phyloP scores from a whole-genome alignment of 345 rosid genomes.

The Dovyalis caffra region DNA sequence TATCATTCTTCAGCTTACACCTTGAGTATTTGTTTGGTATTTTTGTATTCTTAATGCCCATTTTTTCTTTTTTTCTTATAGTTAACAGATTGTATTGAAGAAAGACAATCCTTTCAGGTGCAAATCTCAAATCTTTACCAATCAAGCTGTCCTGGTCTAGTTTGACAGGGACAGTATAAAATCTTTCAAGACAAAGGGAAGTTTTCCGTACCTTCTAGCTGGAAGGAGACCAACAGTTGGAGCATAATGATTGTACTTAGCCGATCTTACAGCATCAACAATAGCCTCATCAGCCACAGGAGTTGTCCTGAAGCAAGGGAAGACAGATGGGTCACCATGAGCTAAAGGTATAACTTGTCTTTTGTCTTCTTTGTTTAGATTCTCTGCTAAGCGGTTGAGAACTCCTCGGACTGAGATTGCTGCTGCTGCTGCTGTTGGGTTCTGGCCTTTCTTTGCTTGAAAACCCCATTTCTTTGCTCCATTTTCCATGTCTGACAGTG shows the following conservation, averaged over 20 bases:
- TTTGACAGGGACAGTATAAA: too few relatives aligned
- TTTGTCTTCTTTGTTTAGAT: slow-evolving; percentile 30
- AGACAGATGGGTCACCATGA: slow-evolving; percentile 58
- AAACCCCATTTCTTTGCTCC: slow-evolving; percentile 29
- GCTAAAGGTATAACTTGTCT: slow-evolving; percentile 37
- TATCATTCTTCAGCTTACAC: too few relatives aligned
- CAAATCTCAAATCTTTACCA: too few relatives aligned
- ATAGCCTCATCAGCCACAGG: slow-evolving; percentile 47
- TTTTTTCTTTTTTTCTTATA: too few relatives aligned
- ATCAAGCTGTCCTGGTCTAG: too few relatives aligned
- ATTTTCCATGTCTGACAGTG: slow-evolving; percentile 2
- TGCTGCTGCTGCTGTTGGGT: background rate
- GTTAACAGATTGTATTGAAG: too few relatives aligned
- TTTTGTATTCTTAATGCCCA: too few relatives aligned
- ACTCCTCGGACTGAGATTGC: slow-evolving; percentile 33
- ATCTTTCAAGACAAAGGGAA: background rate
- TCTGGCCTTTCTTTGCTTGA: background rate
- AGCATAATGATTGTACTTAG: slow-evolving; percentile 42
- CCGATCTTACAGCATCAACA: slow-evolving; percentile 40
- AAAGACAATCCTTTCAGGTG: too few relatives aligned
- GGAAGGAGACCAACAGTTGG: slow-evolving; percentile 40
- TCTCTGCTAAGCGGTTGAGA: slow-evolving; percentile 12
- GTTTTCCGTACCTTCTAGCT: slow-evolving; percentile 58
- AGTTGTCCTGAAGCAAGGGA: slow-evolving; percentile 38
- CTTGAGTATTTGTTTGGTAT: too few relatives aligned